These are phyloP conservation scores for Spathaspora sp. DNA, from an alignment of 1,139 yeast species.

Conservation along the genomic window DNA sequence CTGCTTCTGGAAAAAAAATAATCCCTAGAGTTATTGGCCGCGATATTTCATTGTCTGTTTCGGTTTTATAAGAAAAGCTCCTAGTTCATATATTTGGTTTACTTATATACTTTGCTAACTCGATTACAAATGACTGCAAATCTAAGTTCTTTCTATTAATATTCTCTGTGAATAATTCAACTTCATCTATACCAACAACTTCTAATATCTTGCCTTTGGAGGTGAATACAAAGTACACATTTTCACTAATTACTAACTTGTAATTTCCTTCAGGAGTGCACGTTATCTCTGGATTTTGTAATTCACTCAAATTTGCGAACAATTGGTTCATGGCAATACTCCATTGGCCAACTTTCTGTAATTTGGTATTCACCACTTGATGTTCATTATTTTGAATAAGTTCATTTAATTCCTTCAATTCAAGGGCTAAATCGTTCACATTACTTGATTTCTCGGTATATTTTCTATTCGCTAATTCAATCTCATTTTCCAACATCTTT, in stretches of 20 bases:
- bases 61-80: neutral
- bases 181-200: slow-evolving; percentile 1
- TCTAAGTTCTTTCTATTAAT: slow-evolving; percentile 1
- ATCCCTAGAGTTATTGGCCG: too few species aligned
- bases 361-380: slow-evolving; percentile 11
- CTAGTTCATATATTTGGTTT: neutral
- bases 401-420: neutral
- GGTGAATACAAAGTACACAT: neutral
- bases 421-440: neutral
- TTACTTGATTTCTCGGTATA: neutral
- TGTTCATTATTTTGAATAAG: slow-evolving; percentile 1
- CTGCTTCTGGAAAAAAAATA: too few species aligned
- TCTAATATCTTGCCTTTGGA: neutral
- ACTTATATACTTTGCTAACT: slow-evolving; percentile 1
- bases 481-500: neutral
- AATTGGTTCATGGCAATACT: slow-evolving; percentile 29
- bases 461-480: neutral
- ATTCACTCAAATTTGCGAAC: slow-evolving; percentile 10
- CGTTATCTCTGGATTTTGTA: neutral
- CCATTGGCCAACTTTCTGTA: slow-evolving; percentile 30
- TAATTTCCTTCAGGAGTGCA: neutral
- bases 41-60: too few species aligned
- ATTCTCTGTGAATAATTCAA: neutral
- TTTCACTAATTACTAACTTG: slow-evolving; percentile 1
- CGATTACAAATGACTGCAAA: neutral